A percentile compares a stretch with the other conserved stretches of the same genome.
Conservation (phyloP, 108 stramenopile species). For the Cyclotella cryptica region DNA sequence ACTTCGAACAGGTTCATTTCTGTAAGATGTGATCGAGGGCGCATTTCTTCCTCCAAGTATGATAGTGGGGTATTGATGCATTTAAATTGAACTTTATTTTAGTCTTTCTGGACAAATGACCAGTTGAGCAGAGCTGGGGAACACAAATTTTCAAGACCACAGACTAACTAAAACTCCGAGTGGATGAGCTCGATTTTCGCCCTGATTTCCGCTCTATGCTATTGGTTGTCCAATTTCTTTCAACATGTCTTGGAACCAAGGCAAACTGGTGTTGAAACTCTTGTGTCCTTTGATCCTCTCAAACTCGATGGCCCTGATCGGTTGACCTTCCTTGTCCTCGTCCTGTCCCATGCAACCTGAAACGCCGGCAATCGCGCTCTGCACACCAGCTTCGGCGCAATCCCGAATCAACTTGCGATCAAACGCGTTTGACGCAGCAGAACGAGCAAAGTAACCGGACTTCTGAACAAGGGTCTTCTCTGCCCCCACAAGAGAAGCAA, state of each 20-base stretch:
- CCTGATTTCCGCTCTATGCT: not conserved
- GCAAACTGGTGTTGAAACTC: conserved; percentile 68
- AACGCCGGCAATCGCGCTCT: conserved; percentile 74
- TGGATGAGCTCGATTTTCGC: not conserved
- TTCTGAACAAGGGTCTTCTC: conserved; percentile 94
- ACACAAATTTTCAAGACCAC: no score
- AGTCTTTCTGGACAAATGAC: no score
- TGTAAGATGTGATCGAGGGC: no score
- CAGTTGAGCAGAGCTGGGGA: no score
- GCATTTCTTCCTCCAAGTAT: no score
- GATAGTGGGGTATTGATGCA: no score
- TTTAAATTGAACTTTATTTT: no score
- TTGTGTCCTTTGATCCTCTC: conserved; percentile 92
- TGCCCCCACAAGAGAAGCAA: conserved; percentile 76
- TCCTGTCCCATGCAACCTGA: conserved; percentile 94
- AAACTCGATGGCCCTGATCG: conserved; percentile 92
- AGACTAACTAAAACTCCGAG: not conserved
- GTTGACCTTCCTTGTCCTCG: conserved; percentile 81
- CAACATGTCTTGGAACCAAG: conserved; percentile 88
- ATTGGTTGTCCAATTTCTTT: conserved; percentile 84
- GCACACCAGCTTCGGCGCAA: conserved; percentile 87
- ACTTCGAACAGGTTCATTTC: no score
- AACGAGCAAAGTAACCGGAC: conserved; percentile 91
- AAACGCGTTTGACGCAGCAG: conserved; percentile 86
- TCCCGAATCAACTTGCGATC: conserved; percentile 83